These are phyloP conservation scores for Phytophthora agathidicida DNA, from an alignment of 352 stramenopile species.

Conservation along the genomic window DNA sequence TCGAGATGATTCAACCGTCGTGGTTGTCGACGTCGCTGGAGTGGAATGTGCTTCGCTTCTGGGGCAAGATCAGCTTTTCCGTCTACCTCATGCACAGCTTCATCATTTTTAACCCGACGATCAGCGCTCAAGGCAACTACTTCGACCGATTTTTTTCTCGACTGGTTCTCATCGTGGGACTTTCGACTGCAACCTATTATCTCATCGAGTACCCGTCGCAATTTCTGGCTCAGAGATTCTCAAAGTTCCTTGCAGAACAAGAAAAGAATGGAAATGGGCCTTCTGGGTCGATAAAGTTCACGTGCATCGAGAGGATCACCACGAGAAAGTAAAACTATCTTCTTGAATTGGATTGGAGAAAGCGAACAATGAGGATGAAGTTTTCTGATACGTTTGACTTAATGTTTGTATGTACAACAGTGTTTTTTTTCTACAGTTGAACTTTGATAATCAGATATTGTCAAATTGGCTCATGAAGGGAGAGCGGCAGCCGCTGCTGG, in stretches of 20 bases:
- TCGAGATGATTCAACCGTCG: conserved; percentile 30
- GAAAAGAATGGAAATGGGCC: conserved; percentile 12
- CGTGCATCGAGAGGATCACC: conserved; percentile 6
- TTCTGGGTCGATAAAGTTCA: too few species aligned
- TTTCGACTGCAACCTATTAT: conserved; percentile 42
- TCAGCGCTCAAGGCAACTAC: conserved; percentile 12
- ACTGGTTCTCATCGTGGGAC: conserved; percentile 32
- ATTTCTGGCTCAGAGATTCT: conserved; percentile 33
- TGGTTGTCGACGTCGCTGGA: conserved; percentile 24
- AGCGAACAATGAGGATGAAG: neutral
- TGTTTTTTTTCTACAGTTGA: too few species aligned
- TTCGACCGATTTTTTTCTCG: conserved; percentile 45
- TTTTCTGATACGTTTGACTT: too few species aligned
- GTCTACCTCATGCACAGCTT: conserved; percentile 33
- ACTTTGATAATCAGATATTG: conserved; percentile 11
- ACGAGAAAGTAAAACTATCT: neutral
- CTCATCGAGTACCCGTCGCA: conserved; percentile 54
- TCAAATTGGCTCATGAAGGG: neutral
- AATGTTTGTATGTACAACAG: too few species aligned
- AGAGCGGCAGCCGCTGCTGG: conserved; percentile 28
- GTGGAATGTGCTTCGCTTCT: conserved; percentile 31
- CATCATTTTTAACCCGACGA: conserved; percentile 21
- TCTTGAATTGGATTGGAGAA: too few species aligned
- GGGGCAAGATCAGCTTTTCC: conserved; percentile 36
- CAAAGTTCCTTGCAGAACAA: conserved; percentile 3